These are phyloP conservation scores for Sporopachydermia quercuum DNA, from an alignment of 805 yeast species.

Conservation along the genomic window DNA sequence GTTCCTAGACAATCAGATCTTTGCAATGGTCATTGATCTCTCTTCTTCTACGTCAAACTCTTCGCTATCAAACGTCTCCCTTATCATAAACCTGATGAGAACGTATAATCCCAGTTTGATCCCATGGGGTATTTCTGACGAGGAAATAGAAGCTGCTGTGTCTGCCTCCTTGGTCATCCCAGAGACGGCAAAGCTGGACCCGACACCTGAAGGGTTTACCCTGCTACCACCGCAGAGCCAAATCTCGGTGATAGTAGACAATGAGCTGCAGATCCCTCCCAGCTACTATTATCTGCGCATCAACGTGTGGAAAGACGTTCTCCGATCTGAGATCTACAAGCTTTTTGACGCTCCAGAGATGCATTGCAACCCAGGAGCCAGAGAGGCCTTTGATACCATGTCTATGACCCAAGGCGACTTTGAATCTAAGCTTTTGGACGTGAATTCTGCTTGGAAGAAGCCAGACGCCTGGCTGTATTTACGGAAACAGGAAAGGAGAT, in stretches of 20 bases:
- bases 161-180: background rate
- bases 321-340: background rate
- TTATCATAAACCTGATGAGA: background rate
- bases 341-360: background rate
- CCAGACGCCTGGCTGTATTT: background rate
- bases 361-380: background rate
- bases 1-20: conserved; percentile 45
- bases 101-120: background rate
- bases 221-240: too few species aligned
- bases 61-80: background rate
- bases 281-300: background rate
- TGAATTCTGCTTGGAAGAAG: background rate
- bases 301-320: background rate
- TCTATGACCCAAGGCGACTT: conserved; percentile 1
- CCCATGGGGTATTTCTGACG: background rate
- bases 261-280: background rate
- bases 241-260: background rate
- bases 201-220: too few species aligned
- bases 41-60: conserved; percentile 18
- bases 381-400: background rate
- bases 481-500: background rate
- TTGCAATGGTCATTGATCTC: conserved; percentile 52
- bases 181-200: background rate
- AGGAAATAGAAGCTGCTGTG: background rate
- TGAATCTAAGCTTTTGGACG: background rate